A percentile compares a stretch with the other conserved stretches of the same genome.
Evolutionary conservation across 2,329 filamentous ascomycete genomes (phyloP).

Genomic region (Biscogniauxia mediterranea): DNA sequence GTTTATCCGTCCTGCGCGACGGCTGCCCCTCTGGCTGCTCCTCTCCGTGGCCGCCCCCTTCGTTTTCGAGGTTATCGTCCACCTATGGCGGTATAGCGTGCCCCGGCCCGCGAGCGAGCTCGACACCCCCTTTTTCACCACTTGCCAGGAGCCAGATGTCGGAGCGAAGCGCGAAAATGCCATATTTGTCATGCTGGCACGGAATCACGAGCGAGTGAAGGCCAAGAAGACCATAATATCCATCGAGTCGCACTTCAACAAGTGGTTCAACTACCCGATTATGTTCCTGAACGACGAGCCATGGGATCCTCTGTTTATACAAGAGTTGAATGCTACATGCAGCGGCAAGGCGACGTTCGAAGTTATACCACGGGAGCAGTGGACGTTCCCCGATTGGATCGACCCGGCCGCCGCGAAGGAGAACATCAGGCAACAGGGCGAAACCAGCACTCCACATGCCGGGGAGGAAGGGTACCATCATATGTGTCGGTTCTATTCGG

Average conservation of each 20-base stretch:
- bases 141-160: constrained; percentile 40
- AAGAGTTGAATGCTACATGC: constrained; percentile 36
- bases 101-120: constrained; percentile 35
- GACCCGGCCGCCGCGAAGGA: constrained; percentile 31
- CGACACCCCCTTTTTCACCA: constrained; percentile 39
- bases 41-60: constrained; percentile 31
- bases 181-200: constrained; percentile 45
- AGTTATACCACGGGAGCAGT: constrained; percentile 39
- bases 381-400: constrained; percentile 40
- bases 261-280: constrained; percentile 46
- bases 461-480: constrained; percentile 42
- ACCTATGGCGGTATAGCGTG: constrained; percentile 36
- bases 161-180: constrained; percentile 41
- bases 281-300: constrained; percentile 47
- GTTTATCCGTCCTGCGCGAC: constrained; percentile 32
- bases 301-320: constrained; percentile 40
- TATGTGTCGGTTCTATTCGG: constrained; percentile 45
- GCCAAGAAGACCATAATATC: constrained; percentile 40
- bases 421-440: constrained; percentile 35
- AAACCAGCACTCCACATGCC: constrained; percentile 36
- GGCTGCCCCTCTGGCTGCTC: constrained; percentile 30
- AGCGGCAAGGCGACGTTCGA: constrained; percentile 41
- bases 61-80: constrained; percentile 35
- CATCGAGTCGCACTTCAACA: constrained; percentile 45
- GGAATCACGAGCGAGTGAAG: constrained; percentile 41